Evolutionary conservation across 176 grass and related monocot species (phyloP).

Genomic region (Oryza brachyantha): DNA sequence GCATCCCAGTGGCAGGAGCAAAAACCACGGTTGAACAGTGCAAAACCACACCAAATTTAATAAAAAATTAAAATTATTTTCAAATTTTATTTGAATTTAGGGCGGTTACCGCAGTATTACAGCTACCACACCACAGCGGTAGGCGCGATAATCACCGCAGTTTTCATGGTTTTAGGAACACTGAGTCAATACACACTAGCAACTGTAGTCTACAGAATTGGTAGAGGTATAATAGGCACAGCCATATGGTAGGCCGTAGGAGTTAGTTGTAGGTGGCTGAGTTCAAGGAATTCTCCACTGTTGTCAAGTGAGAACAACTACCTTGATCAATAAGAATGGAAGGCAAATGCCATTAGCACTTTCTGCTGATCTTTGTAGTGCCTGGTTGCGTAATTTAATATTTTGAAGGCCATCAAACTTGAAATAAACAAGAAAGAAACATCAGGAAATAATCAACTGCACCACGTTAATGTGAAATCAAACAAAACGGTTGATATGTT

Average conservation of each 20-base stretch:
- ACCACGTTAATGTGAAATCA: constrained; percentile 28
- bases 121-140: too few species aligned
- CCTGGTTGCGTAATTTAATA: constrained; percentile 74
- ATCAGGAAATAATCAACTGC: constrained; percentile 7
- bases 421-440: constrained; percentile 43
- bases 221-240: too few species aligned
- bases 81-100: too few species aligned
- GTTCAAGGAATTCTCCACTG: neutral
- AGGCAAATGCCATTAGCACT: constrained; percentile 61
- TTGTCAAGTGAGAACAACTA: constrained; percentile 36
- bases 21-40: too few species aligned
- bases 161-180: too few species aligned
- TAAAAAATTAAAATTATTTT: too few species aligned
- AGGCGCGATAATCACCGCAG: too few species aligned
- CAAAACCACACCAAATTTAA: too few species aligned
- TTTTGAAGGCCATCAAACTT: constrained; percentile 89
- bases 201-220: too few species aligned
- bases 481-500: constrained; percentile 8
- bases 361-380: constrained; percentile 46
- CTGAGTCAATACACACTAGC: constrained; percentile 2
- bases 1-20: too few species aligned
- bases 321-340: constrained; percentile 93
- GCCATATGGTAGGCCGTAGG: constrained; percentile 6
- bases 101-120: too few species aligned
- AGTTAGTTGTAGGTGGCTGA: neutral